A percentile compares a stretch with the other conserved stretches of the same genome.
phyloP scores from a whole-genome alignment of 768 basidiomycete species.

The Lenzites betulinus region DNA sequence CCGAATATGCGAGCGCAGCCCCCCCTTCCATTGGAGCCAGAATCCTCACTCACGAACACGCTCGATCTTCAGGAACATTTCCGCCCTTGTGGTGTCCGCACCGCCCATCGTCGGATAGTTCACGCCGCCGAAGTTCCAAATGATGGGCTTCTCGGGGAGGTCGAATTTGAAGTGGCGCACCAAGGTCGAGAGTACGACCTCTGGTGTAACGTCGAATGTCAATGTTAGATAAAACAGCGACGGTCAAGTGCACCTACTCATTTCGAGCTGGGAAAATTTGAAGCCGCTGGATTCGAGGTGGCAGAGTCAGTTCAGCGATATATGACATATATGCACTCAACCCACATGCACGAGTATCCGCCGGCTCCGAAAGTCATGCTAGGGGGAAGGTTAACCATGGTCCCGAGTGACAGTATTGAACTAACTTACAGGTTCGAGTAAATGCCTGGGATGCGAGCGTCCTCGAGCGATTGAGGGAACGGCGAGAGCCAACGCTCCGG shows the following conservation, averaged over 20 bases:
- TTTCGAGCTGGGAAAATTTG: too few species aligned
- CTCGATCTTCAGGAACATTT: constrained; percentile 18
- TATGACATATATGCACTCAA: background rate
- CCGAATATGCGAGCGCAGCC: too few species aligned
- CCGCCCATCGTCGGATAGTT: constrained; percentile 14
- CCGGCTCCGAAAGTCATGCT: constrained; percentile 26
- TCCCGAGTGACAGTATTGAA: background rate
- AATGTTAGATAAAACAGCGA: too few species aligned
- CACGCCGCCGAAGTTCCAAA: constrained; percentile 13
- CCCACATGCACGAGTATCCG: constrained; percentile 21
- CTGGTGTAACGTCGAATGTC: background rate
- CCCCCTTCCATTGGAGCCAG: background rate
- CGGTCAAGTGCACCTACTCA: constrained; percentile 13
- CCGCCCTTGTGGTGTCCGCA: background rate
- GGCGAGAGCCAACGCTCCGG: too few species aligned
- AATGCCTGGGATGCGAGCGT: constrained; percentile 17
- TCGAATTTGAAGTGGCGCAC: constrained; percentile 20
- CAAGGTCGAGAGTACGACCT: constrained; percentile 14
- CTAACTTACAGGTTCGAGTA: constrained; percentile 21
- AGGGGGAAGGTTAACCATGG: too few species aligned
- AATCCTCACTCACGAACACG: background rate
- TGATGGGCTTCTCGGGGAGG: constrained; percentile 13
- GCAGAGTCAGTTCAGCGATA: background rate
- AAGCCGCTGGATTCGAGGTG: constrained; percentile 16
- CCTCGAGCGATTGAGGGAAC: constrained; percentile 11